Base-by-base conservation (phyloP, 108 stramenopile genomes). In the Seminavis robusta region DNA sequence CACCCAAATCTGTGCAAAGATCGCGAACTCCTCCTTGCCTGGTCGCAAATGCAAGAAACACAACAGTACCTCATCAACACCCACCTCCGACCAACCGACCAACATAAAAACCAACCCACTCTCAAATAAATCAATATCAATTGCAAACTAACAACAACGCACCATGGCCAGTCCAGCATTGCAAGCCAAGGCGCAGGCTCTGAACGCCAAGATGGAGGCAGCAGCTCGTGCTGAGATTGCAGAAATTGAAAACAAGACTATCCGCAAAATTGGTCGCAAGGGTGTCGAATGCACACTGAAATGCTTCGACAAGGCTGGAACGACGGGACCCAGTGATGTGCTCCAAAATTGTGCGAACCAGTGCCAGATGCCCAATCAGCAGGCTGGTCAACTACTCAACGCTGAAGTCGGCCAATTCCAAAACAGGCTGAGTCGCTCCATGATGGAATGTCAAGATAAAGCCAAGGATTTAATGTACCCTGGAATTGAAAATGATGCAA, bases 401-500 rank as follows among this genome's bases (percentile, higher is more conserved):
- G 24, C 87, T 71, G 90, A 92, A 68, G 72, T 86, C 31, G 71
- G 52, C 1, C 83, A 86, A 59, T 93, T 89, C 41, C 87, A 93
- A 58, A 87, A 90, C 45, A 69, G 92, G 1, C 40, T 93, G 34
- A 75, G 81, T 47, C 78, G 88, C 13, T 79, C 83, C 59, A 88
- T 93, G 83, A 68, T 76, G 56, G 80, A 85, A 42, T 93, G 92
- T 49, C 77, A 93, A 48, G 88, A 93, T 52, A 79, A 90, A 65
- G 92, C 81, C 8, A 72, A 83, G 32, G 86, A 83, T 39, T 63
- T 83, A 73, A 66, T 93, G 32, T 61, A 56, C 4, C 91, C 91
- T 2, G 87, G 81, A 47, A 70, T 75, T 48, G 80, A 89, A 59
- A 63, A 78, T 33, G 78, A 93, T 67, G 62, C 81, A 1, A 59